Conservation (phyloP, 768 basidiomycete genomes). For the Boletus edulis region DNA sequence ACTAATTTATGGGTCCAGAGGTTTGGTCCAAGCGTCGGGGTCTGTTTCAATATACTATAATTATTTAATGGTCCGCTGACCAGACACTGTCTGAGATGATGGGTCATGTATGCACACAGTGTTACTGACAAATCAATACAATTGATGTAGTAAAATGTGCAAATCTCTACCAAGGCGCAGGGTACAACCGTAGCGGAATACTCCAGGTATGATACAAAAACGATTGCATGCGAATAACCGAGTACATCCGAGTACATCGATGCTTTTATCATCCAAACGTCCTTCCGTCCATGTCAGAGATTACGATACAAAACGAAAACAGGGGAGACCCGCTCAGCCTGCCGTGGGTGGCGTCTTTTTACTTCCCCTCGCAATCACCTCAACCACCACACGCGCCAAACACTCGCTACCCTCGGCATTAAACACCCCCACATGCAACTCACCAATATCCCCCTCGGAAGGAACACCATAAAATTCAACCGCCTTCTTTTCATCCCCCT, state of each 20-base stretch:
- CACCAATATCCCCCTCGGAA: constrained; percentile 47
- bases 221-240: constrained; percentile 20
- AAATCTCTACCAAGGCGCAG: too few relatives aligned
- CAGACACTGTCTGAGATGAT: too few relatives aligned
- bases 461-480: constrained; percentile 61
- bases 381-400: constrained; percentile 53
- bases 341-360: constrained; percentile 25
- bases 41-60: too few relatives aligned
- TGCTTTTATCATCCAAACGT: constrained; percentile 1
- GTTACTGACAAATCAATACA: too few relatives aligned
- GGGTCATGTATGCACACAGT: too few relatives aligned
- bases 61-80: too few relatives aligned
- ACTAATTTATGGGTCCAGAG: too few relatives aligned
- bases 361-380: constrained; percentile 42
- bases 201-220: constrained; percentile 5
- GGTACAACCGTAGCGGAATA: too few relatives aligned
- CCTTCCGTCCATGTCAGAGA: not conserved
- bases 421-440: constrained; percentile 55
- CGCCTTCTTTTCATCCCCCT: constrained; percentile 41
- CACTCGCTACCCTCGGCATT: constrained; percentile 47
- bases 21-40: too few relatives aligned
- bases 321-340: constrained; percentile 27
- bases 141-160: too few relatives aligned
- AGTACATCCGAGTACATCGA: constrained; percentile 8
- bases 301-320: constrained; percentile 11